Conservation (phyloP, 495 filamentous ascomycete genomes). For the Monascus purpureus region DNA sequence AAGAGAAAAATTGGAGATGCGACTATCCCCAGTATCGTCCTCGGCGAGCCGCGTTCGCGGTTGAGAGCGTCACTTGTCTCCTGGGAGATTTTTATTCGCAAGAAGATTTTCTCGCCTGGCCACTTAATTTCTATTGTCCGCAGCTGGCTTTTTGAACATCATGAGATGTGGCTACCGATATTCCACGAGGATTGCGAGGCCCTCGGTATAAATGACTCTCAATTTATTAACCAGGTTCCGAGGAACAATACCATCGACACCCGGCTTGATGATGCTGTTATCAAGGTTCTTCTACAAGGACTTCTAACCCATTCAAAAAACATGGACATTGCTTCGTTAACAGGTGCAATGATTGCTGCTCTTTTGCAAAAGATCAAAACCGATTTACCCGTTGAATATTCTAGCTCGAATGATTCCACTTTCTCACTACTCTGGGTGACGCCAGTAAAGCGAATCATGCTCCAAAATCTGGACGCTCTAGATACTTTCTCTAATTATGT, state of each 20-base stretch:
- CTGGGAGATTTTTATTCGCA: conserved; percentile 28
- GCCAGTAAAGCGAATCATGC: conserved; percentile 22
- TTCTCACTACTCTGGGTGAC: conserved; percentile 21
- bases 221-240: conserved; percentile 5
- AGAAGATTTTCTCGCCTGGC: conserved; percentile 15
- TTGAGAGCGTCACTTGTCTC: conserved; percentile 27
- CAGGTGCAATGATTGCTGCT: conserved; percentile 49
- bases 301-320: conserved; percentile 23
- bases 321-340: conserved; percentile 47
- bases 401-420: conserved; percentile 6
- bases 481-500: conserved; percentile 58
- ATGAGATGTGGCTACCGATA: conserved; percentile 14
- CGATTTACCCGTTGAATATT: conserved; percentile 7
- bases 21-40: conserved; percentile 22
- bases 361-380: conserved; percentile 35
- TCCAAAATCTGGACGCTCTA: conserved; percentile 37
- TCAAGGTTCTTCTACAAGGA: conserved; percentile 21
- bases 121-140: conserved; percentile 18
- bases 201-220: conserved; percentile 11
- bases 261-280: conserved; percentile 8
- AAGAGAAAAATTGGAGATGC: conserved; percentile 11
- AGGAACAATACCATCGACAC: conserved; percentile 1
- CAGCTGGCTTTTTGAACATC: conserved; percentile 20
- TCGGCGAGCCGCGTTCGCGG: conserved; percentile 25
- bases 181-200: conserved; percentile 19